Base-by-base conservation (phyloP, 1,284 basidiomycete genomes). In the Tetrapyrgos nigripes region DNA sequence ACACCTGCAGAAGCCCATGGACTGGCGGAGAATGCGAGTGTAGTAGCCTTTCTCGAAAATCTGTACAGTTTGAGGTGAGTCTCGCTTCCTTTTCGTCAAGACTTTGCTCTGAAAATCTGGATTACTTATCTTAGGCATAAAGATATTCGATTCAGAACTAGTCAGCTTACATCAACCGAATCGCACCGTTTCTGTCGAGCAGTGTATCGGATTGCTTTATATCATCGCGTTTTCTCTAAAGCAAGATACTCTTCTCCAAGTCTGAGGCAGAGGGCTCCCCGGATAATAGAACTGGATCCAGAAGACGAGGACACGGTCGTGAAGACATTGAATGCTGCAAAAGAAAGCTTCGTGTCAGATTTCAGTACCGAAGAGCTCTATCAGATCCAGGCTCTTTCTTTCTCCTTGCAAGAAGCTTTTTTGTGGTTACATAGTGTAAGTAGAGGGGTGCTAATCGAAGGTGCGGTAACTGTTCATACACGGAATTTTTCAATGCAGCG, bases 61-160 rank as follows among this genome's bases (percentile, higher is more conserved):
- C 48, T 76, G 4, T 79, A 74, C 55, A 79, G 78, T 54, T 63
- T 69, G 60, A 75, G 73, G 78, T 77, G n/a, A 21, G 28, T 23
- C 4, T 14, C 11, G 27, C 17, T 23, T 24, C 27, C 9, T 31
- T 8, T 45, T 21, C 29, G 11, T 46, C 24, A 37, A 28, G 33
- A 17, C 10, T 17, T 27, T 17, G 9, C 28, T 43, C 17, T n/a
- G 3, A 27, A 29, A 23, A 23, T 10, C 28, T 33, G 23, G 21
- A 21, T 10, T n/a, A 6, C 4, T 10, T 26, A 23, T 3, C 33
- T 8, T 28, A 60, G 59, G 26, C 45, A 53, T 33, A 60, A 60
- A 33, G 33, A 60, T 45, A 13, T 23, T 13, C 44, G 47, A 14
- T 53, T 21, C 23, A 43, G 28, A 17, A 50, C 53, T 1, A 57